These are phyloP conservation scores for Aspergillus tanneri DNA, from an alignment of 2,329 filamentous ascomycete genomes.

Conservation along the genomic window DNA sequence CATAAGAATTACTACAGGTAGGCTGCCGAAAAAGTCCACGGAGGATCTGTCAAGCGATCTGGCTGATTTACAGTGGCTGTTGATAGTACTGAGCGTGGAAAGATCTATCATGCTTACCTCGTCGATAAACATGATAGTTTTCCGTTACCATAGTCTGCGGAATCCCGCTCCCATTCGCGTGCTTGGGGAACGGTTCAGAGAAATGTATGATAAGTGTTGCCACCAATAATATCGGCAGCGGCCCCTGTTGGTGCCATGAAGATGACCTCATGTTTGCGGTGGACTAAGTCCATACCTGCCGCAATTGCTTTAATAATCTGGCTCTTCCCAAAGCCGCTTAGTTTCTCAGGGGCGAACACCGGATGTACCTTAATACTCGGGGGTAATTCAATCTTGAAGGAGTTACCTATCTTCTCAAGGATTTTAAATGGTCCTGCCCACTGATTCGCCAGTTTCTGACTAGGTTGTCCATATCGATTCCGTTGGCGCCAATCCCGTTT, in stretches of 20 bases:
- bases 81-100: not conserved
- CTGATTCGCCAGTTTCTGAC: too few relatives aligned
- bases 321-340: not conserved
- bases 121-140: not conserved
- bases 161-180: not conserved
- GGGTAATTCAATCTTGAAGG: too few relatives aligned
- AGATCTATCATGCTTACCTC: not conserved
- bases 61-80: constrained; percentile 1
- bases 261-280: not conserved
- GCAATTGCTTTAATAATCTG: not conserved
- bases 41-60: not conserved
- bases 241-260: not conserved
- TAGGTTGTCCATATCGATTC: too few relatives aligned
- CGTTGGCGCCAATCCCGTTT: too few relatives aligned
- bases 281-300: not conserved
- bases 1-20: not conserved
- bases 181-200: not conserved
- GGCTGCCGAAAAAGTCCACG: not conserved
- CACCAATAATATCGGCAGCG: not conserved
- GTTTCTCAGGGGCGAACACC: too few relatives aligned
- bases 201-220: not conserved
- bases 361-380: too few relatives aligned
- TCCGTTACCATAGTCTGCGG: not conserved
- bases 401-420: too few relatives aligned
- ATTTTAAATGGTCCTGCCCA: too few relatives aligned